phyloP scores from a whole-genome alignment of 2,329 filamentous ascomycete genomes.

The Sclerotinia minor region DNA sequence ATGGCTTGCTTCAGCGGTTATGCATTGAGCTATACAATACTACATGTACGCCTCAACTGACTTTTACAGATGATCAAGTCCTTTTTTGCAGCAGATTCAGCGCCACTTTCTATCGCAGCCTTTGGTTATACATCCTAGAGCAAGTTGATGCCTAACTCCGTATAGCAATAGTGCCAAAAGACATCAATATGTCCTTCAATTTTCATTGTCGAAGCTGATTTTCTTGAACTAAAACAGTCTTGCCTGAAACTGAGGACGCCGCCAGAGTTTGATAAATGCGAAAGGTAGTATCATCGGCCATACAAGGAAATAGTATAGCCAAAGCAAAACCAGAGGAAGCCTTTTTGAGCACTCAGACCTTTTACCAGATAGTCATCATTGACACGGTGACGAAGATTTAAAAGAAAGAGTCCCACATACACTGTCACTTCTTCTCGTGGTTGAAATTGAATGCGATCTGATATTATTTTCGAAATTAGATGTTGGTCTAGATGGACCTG shows the following conservation, averaged over 20 bases:
- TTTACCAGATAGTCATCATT: constrained; percentile 64
- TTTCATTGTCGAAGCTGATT: constrained; percentile 36
- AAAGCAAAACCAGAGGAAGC: constrained; percentile 49
- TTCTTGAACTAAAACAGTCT: constrained; percentile 38
- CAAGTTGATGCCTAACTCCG: constrained; percentile 53
- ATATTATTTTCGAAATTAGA: background rate
- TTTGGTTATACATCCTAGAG: constrained; percentile 56
- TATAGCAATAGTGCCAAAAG: constrained; percentile 47
- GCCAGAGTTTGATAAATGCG: constrained; percentile 25
- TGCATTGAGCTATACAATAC: constrained; percentile 28
- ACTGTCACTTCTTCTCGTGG: constrained; percentile 3
- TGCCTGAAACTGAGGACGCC: constrained; percentile 39
- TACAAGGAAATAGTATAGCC: constrained; percentile 25
- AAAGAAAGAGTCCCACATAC: constrained; percentile 24
- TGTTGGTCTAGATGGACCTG: constrained; percentile 10
- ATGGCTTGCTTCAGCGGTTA: constrained; percentile 42
- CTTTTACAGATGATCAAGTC: constrained; percentile 14
- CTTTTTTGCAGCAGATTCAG: constrained; percentile 3
- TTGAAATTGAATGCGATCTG: constrained; percentile 7
- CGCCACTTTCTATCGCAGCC: constrained; percentile 55
- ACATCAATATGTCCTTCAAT: constrained; percentile 38
- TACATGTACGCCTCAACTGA: constrained; percentile 30
- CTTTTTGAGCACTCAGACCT: constrained; percentile 56
- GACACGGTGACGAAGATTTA: constrained; percentile 30
- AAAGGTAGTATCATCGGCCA: constrained; percentile 36